Evolutionary conservation across 805 yeast genomes (phyloP).

Genomic region (Limtongozyma cylindracea): DNA sequence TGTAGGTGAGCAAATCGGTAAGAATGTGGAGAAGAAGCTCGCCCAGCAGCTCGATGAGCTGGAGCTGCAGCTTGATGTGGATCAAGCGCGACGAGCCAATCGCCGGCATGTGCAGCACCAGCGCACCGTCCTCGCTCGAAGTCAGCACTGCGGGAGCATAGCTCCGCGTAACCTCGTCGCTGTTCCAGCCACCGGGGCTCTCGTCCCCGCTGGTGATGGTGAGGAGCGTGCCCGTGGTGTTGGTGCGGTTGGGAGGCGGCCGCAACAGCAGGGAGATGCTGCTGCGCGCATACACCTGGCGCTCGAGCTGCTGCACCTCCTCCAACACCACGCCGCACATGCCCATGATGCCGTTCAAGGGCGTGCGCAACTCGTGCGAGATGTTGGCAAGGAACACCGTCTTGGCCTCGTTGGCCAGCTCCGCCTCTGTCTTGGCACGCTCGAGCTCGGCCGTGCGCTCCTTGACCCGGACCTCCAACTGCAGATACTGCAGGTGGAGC

Average conservation of each 20-base stretch:
- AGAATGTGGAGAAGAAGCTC: conserved; percentile 71
- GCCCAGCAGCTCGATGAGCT: conserved; percentile 74
- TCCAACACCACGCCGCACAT: conserved; percentile 89
- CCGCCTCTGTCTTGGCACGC: conserved; percentile 72
- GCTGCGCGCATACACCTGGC: too few relatives aligned
- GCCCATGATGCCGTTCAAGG: conserved; percentile 86
- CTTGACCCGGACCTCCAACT: conserved; percentile 69
- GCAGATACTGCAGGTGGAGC: conserved; percentile 58
- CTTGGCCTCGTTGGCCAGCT: conserved; percentile 89
- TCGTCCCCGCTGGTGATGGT: too few relatives aligned
- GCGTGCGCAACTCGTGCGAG: conserved; percentile 86
- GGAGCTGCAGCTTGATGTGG: conserved; percentile 49
- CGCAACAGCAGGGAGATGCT: too few relatives aligned
- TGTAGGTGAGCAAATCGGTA: conserved; percentile 76
- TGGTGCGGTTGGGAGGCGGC: too few relatives aligned
- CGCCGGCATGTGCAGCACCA: too few relatives aligned
- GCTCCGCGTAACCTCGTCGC: too few relatives aligned
- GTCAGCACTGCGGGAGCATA: too few relatives aligned
- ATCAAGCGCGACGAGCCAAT: too few relatives aligned
- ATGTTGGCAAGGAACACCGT: conserved; percentile 84
- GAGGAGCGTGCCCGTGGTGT: too few relatives aligned
- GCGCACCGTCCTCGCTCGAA: too few relatives aligned
- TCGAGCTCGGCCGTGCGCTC: conserved; percentile 75
- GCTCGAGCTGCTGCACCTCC: conserved; percentile 29
- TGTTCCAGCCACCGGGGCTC: too few relatives aligned